Conservation (phyloP, 352 stramenopile species). For the Thalassiosira exigua region DNA sequence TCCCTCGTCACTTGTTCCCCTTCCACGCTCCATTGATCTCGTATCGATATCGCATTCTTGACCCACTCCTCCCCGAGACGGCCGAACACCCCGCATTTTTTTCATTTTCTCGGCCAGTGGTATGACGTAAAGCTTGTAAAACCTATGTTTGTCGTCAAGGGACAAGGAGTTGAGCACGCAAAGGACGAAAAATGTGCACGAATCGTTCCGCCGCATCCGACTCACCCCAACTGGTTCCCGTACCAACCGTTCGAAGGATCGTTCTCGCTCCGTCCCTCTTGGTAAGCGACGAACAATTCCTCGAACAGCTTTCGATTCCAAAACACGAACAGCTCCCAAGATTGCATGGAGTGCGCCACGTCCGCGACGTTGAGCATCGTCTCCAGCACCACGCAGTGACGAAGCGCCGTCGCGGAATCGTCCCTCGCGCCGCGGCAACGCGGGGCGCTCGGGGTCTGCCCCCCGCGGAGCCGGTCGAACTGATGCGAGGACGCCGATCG, state of each 20-base stretch:
- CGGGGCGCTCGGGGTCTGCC: neutral
- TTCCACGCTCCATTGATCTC: conserved; percentile 73
- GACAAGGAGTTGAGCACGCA: too few relatives aligned
- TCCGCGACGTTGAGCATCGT: conserved; percentile 75
- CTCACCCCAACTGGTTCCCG: conserved; percentile 82
- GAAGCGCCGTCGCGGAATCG: conserved; percentile 46
- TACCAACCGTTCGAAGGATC: conserved; percentile 75
- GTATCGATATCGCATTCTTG: conserved; percentile 61
- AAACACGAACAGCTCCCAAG: conserved; percentile 75
- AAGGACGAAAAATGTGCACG: too few relatives aligned
- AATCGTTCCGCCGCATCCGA: too few relatives aligned
- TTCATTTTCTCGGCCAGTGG: conserved; percentile 72
- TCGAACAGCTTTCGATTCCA: conserved; percentile 76
- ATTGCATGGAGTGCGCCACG: conserved; percentile 78
- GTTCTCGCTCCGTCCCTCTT: conserved; percentile 47
- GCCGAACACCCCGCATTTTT: conserved; percentile 74
- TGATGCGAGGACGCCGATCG: conserved; percentile 12
- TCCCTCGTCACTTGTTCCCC: conserved; percentile 49
- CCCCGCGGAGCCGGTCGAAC: neutral
- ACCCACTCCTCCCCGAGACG: conserved; percentile 39
- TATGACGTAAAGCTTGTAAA: conserved; percentile 79
- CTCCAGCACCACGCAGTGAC: conserved; percentile 78
- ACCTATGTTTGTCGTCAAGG: too few relatives aligned
- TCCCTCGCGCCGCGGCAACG: conserved; percentile 44
- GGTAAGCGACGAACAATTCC: conserved; percentile 68